Conservation (phyloP, 257 asterid species). For the Scutellaria baicalensis region DNA sequence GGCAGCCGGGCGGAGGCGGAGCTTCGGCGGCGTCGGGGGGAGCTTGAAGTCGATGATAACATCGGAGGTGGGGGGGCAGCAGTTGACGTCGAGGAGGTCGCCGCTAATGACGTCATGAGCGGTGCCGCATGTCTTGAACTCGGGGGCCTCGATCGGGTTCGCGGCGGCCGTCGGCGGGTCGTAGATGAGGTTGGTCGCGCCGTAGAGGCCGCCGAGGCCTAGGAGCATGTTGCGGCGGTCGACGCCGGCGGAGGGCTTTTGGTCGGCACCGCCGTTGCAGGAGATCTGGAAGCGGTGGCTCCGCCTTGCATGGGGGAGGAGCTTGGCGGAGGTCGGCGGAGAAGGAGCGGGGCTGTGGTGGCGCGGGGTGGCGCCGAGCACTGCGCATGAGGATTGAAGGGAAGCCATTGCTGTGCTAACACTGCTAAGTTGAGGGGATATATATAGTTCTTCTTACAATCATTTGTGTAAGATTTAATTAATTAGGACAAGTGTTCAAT, state of each 20-base stretch:
- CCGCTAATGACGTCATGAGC: background rate
- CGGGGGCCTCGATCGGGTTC: constrained; percentile 23
- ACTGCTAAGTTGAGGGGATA: background rate
- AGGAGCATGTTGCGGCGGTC: constrained; percentile 38
- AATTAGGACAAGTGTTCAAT: background rate
- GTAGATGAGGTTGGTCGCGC: constrained; percentile 24
- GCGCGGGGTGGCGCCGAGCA: constrained; percentile 1
- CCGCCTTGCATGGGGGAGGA: background rate
- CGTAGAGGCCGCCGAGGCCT: constrained; percentile 29
- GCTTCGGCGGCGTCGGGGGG: background rate
- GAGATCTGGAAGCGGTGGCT: constrained; percentile 23
- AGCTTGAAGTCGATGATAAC: constrained; percentile 20
- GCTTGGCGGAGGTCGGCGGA: constrained; percentile 22
- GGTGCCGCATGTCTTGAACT: constrained; percentile 18
- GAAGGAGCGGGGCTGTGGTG: background rate
- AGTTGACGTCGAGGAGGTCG: constrained; percentile 1
- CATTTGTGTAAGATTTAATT: no score
- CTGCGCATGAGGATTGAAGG: constrained; percentile 13
- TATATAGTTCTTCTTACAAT: background rate
- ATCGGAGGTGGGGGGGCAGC: constrained; percentile 41
- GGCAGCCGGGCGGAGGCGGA: constrained; percentile 32
- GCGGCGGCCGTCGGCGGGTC: constrained; percentile 11
- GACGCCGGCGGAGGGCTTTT: background rate
- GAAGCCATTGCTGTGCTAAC: constrained; percentile 22
- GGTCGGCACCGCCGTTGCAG: constrained; percentile 16